Evolutionary conservation across 371 early-diverging fungal genomes (phyloP), one percentile per base, ranked within the genome.

Genomic region (Blakeslea trispora): DNA sequence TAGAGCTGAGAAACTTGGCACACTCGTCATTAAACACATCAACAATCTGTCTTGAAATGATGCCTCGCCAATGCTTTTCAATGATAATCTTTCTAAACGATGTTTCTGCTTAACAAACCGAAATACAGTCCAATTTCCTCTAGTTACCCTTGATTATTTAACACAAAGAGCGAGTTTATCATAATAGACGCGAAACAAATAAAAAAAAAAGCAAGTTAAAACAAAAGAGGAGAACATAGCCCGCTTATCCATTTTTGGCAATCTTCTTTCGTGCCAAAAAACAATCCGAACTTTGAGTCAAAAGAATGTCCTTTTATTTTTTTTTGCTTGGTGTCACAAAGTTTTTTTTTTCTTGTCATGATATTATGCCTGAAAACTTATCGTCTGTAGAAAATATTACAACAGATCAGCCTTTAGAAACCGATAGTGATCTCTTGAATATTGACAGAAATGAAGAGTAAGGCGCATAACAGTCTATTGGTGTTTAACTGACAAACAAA

Each of bases 11-110:
- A 55, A 81, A 74, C 66, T 83, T 78, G 57, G 71, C 63, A 55
- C 86, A 78, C 62, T 81, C 72, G 59, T 85, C 80, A 67, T 82
- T 77, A 72, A 87, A 83, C 61, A 83, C 77, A 69, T 89, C 89
- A 32, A 89, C 86, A 23, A 91, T 74, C 50, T 82, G 82, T 47
- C 86, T 81, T 28, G 91, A 76, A 53, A 87, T 79, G 58, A 87
- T 68, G 28, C 85, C 83, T 57, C 91, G 81, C 91, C 91, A 95
- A 64, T 93, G 93, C 62, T 93, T 93, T 69, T 93, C 91, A 45
- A 95, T 85, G 55, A 94, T 85, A 55, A 89, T 86, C 64, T 86
- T 87, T 45, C 91, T 93, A 73, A 5, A 31, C 41, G 14, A 40
- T 22, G 52, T 49, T 21, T 32, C 42, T 15, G 15, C 8, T 23